Conservation (phyloP, 148 eudicot species). For the Rhododendron mucronatum region DNA sequence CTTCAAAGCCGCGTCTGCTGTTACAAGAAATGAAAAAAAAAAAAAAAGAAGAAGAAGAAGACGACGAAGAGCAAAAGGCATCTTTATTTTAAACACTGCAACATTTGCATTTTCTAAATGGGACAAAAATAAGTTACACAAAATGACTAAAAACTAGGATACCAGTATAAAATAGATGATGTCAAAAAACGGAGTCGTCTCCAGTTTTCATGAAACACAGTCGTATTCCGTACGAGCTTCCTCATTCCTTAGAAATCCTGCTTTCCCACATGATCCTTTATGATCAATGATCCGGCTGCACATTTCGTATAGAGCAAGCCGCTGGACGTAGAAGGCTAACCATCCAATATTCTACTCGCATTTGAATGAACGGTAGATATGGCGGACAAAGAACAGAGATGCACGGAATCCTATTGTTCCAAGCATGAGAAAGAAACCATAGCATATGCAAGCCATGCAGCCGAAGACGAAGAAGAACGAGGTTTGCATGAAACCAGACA, state of each 20-base stretch:
- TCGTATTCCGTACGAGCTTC: background rate
- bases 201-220: background rate
- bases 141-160: background rate
- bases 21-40: background rate
- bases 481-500: slow-evolving; percentile 44
- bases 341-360: slow-evolving; percentile 8
- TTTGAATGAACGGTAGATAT: slow-evolving; percentile 23
- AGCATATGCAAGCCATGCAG: slow-evolving; percentile 37
- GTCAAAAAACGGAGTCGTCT: background rate
- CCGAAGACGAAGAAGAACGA: slow-evolving; percentile 45
- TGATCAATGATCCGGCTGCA: background rate
- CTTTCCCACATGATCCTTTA: background rate
- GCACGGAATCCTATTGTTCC: slow-evolving; percentile 38
- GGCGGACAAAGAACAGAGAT: slow-evolving; percentile 28
- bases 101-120: background rate
- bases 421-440: slow-evolving; percentile 41
- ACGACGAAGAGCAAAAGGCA: background rate
- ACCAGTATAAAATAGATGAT: background rate
- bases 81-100: background rate
- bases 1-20: background rate
- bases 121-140: background rate
- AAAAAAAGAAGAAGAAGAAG: background rate
- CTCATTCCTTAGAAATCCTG: background rate
- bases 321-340: background rate
- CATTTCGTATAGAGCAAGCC: background rate